These are phyloP conservation scores for Clarireedia monteithiana DNA, from an alignment of 2,329 filamentous ascomycete genomes.

Conservation along the genomic window DNA sequence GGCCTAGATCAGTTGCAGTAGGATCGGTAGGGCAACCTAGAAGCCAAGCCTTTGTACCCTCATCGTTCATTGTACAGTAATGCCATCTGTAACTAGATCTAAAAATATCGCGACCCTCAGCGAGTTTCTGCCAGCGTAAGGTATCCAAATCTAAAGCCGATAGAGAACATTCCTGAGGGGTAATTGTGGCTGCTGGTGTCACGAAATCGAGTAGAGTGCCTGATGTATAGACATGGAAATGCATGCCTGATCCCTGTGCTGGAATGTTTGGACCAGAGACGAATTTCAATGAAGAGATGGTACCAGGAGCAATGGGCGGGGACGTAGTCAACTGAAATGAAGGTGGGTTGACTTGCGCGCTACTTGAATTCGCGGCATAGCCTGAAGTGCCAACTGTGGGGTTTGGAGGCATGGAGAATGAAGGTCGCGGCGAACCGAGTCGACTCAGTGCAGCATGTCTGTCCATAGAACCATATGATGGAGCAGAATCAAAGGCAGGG, in stretches of 20 bases:
- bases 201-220: slow-evolving; percentile 90
- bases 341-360: slow-evolving; percentile 57
- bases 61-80: slow-evolving; percentile 92
- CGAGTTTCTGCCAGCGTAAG: slow-evolving; percentile 88
- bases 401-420: slow-evolving; percentile 42
- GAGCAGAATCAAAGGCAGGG: slow-evolving; percentile 70
- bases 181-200: slow-evolving; percentile 82
- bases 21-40: slow-evolving; percentile 82
- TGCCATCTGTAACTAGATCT: slow-evolving; percentile 92
- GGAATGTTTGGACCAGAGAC: slow-evolving; percentile 80
- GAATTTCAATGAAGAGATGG: slow-evolving; percentile 86
- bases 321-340: slow-evolving; percentile 64
- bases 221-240: slow-evolving; percentile 93
- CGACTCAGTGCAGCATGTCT: slow-evolving; percentile 26
- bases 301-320: slow-evolving; percentile 76
- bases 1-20: slow-evolving; percentile 54
- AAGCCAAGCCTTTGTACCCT: slow-evolving; percentile 93
- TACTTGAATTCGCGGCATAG: slow-evolving; percentile 61
- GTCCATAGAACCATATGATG: slow-evolving; percentile 47
- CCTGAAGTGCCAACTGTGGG: slow-evolving; percentile 51
- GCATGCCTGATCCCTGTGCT: slow-evolving; percentile 80
- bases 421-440: slow-evolving; percentile 43
- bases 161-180: slow-evolving; percentile 79
- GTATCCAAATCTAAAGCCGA: slow-evolving; percentile 82
- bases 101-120: slow-evolving; percentile 91